A percentile compares a stretch with the other conserved stretches of the same genome.
phyloP scores from a whole-genome alignment of 2,329 filamentous ascomycete species.

The Xylariaceae sp. region DNA sequence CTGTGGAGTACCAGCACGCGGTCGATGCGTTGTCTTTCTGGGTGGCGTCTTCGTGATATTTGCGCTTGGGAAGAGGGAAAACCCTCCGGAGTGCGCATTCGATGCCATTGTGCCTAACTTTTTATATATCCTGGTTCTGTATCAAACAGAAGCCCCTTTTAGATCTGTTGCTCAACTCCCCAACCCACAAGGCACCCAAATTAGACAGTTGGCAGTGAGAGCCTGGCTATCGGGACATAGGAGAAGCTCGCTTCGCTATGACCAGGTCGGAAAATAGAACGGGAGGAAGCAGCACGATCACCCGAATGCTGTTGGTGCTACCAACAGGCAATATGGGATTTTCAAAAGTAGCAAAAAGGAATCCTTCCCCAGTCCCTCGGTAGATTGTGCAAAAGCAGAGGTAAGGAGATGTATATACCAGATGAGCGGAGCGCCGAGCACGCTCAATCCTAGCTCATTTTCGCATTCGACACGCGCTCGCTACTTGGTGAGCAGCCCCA shows the following conservation, averaged over 20 bases:
- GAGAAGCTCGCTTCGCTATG: neutral
- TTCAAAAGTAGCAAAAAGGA: slow-evolving; percentile 18
- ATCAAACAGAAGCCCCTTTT: slow-evolving; percentile 10
- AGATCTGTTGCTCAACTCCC: slow-evolving; percentile 9
- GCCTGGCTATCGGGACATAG: slow-evolving; percentile 13
- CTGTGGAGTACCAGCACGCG: slow-evolving; percentile 37
- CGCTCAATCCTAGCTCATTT: slow-evolving; percentile 7
- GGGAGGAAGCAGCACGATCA: slow-evolving; percentile 9
- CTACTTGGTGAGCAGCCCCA: too few species aligned
- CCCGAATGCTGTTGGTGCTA: slow-evolving; percentile 10
- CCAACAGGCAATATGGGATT: slow-evolving; percentile 13
- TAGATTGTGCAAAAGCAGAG: slow-evolving; percentile 25
- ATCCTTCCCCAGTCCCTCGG: slow-evolving; percentile 22
- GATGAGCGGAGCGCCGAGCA: slow-evolving; percentile 20
- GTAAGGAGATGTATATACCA: slow-evolving; percentile 36
- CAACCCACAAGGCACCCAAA: neutral
- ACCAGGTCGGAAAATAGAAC: slow-evolving; percentile 17
- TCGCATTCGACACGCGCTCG: slow-evolving; percentile 31
- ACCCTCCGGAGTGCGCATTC: slow-evolving; percentile 50
- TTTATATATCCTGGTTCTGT: slow-evolving; percentile 10
- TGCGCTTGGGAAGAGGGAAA: slow-evolving; percentile 64
- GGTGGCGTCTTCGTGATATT: slow-evolving; percentile 48
- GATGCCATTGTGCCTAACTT: slow-evolving; percentile 29
- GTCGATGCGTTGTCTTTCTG: slow-evolving; percentile 49
- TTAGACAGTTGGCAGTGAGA: slow-evolving; percentile 7